Base-by-base conservation (phyloP, 768 basidiomycete species). In the Pisolithus marmoratus region DNA sequence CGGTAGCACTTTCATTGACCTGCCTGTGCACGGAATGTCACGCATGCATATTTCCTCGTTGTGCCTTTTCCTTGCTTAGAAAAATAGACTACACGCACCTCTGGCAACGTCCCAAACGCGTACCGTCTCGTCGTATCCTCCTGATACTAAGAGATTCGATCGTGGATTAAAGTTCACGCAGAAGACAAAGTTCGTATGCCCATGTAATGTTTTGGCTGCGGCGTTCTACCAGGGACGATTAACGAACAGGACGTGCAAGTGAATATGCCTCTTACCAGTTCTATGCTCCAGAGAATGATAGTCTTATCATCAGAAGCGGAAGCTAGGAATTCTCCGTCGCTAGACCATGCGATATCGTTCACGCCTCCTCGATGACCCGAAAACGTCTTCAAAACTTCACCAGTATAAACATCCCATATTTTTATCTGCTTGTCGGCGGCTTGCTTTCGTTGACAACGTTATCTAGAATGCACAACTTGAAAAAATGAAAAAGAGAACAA, bases 291-390 rank as follows among this genome's bases (percentile, higher is more conserved):
- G 53, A 96, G 80, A 27, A 85, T 78, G 51, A 95, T 81, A 0
- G 88, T 87, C 59, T 88, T 87, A 69, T 98, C 95, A 66, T 99
- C 95, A 4, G 92, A 95, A 0, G 91, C 94, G 38, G 91, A 91
- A 1, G 95, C 94, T 34, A 98, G 68, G 62, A 84, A 87, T 50
- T 85, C 79, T 22, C 84, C 84, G 63, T 95, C 88, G 50, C 72
- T 72, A 0, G 93, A 90, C 88, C 94, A 95, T 17, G 91, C 87
- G 54, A 97, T 71, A 62, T 95, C 91, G 44, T 91, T 94, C 54
- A 98, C 83, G 2, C 95, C 95, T 64, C 85, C 78, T 7, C 76
- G 76, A 61, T 93, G 90, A 2, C 89, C 88, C 55, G 77, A 70
- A 36, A 88, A 73, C 2, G 89, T 94, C 50, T 80, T 80, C 42